Percentiles rank a stretch among this genome's conserved stretches.
These are phyloP conservation scores for Trifolium repens DNA, from an alignment of 306 rosid genomes.

Conservation along the genomic window DNA sequence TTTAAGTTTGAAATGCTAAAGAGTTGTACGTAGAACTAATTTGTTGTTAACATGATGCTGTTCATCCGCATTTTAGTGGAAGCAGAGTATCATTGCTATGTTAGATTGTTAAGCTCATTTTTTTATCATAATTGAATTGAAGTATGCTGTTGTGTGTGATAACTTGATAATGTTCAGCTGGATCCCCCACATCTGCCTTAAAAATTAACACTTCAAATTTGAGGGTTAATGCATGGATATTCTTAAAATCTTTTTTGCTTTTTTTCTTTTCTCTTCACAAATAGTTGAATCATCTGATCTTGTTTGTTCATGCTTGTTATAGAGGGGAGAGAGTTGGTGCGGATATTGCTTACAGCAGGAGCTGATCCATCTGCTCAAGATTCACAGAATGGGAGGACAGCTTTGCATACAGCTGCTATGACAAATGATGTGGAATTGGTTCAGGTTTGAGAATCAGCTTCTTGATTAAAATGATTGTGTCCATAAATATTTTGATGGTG, in stretches of 20 bases:
- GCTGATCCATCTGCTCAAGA: conserved; percentile 95
- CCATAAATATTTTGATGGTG: conserved; percentile 34
- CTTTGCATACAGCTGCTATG: conserved; percentile 95
- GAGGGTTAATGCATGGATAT: conserved; percentile 23
- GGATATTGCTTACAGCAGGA: conserved; percentile 82
- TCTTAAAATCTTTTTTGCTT: neutral
- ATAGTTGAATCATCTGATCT: conserved; percentile 36
- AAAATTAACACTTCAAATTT: conserved; percentile 1
- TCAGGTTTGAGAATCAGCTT: conserved; percentile 56
- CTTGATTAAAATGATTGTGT: conserved; percentile 32
- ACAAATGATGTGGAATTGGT: conserved; percentile 87
- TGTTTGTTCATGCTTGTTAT: conserved; percentile 38
- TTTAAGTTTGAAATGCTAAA: conserved; percentile 3
- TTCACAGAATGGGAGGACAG: conserved; percentile 89
- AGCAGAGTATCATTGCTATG: neutral
- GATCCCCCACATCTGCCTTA: neutral
- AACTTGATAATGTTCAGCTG: conserved; percentile 13
- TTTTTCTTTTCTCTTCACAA: conserved; percentile 14
- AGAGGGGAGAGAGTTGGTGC: conserved; percentile 97
- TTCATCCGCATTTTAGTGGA: conserved; percentile 5
- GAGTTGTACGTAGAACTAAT: conserved; percentile 13
- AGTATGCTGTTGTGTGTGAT: conserved; percentile 11
- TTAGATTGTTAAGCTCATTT: conserved; percentile 18
- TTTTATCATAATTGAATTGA: neutral
- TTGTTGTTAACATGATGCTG: conserved; percentile 13